Evolutionary conservation across 2,329 filamentous ascomycete genomes (phyloP).

Genomic region (Escovopsis sp.): DNA sequence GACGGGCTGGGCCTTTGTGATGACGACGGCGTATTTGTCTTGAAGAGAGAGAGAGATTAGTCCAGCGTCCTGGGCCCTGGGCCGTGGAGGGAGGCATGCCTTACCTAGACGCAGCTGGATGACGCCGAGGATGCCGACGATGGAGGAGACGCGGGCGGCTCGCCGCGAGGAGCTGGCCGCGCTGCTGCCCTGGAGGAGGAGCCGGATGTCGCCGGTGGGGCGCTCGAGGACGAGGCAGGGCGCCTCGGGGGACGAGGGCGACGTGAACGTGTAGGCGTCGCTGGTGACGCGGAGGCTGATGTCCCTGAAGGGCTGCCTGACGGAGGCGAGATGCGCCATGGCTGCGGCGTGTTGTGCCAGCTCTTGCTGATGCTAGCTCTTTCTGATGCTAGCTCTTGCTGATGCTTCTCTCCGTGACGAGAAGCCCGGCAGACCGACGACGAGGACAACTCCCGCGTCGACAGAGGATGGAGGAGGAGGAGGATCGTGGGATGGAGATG

Average conservation of each 20-base stretch:
- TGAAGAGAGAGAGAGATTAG: neutral
- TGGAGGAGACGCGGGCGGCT: slow-evolving; percentile 61
- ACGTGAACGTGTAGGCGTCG: slow-evolving; percentile 91
- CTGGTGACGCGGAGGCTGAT: slow-evolving; percentile 91
- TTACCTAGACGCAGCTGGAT: slow-evolving; percentile 85
- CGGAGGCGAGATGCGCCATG: slow-evolving; percentile 23
- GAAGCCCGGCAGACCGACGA: too few species aligned
- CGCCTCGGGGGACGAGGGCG: slow-evolving; percentile 80
- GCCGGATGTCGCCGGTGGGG: slow-evolving; percentile 76
- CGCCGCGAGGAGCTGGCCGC: slow-evolving; percentile 61
- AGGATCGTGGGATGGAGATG: too few species aligned
- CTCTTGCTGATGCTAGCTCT: too few species aligned
- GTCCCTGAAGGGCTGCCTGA: slow-evolving; percentile 65
- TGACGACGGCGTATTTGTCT: slow-evolving; percentile 94
- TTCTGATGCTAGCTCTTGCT: too few species aligned
- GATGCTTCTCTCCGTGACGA: neutral
- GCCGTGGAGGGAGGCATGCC: slow-evolving; percentile 8
- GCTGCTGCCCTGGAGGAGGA: slow-evolving; percentile 70
- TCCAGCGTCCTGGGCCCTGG: slow-evolving; percentile 2
- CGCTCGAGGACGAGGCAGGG: slow-evolving; percentile 80
- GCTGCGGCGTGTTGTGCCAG: too few species aligned
- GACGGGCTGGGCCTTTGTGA: slow-evolving; percentile 85
- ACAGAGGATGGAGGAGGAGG: too few species aligned
- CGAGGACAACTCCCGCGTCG: too few species aligned
- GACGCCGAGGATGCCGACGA: slow-evolving; percentile 86